Evolutionary conservation across 306 rosid genomes (phyloP).

Genomic region (Parietaria judaica): DNA sequence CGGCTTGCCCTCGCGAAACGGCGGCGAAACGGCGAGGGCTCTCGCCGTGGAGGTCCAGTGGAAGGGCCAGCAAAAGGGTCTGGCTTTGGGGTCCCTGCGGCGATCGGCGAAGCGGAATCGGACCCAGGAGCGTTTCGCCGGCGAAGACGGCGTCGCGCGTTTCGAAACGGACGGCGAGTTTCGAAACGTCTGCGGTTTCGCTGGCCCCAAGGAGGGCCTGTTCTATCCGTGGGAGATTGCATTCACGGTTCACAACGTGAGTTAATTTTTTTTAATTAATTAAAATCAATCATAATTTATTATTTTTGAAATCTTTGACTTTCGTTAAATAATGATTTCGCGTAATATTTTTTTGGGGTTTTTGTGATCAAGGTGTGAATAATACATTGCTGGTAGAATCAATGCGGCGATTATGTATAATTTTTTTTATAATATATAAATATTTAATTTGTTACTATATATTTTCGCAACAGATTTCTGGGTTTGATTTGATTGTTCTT

Average conservation of each 20-base stretch:
- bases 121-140: constrained; percentile 10
- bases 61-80: constrained; percentile 32
- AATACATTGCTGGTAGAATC: background rate
- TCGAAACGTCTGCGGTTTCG: constrained; percentile 16
- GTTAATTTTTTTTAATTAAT: background rate
- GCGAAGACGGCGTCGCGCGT: constrained; percentile 11
- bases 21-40: background rate
- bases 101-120: constrained; percentile 24
- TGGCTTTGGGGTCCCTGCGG: constrained; percentile 16
- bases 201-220: constrained; percentile 20
- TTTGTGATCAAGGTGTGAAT: background rate
- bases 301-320: background rate
- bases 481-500: background rate
- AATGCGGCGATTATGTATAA: background rate
- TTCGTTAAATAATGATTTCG: background rate
- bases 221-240: constrained; percentile 25
- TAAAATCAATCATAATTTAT: no score
- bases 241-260: constrained; percentile 20
- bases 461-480: background rate
- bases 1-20: background rate
- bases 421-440: background rate
- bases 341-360: background rate
- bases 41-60: constrained; percentile 21
- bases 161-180: constrained; percentile 33
- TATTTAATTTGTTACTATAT: background rate